Conservation (phyloP, 768 basidiomycete genomes). For the Suillus subalutaceus region DNA sequence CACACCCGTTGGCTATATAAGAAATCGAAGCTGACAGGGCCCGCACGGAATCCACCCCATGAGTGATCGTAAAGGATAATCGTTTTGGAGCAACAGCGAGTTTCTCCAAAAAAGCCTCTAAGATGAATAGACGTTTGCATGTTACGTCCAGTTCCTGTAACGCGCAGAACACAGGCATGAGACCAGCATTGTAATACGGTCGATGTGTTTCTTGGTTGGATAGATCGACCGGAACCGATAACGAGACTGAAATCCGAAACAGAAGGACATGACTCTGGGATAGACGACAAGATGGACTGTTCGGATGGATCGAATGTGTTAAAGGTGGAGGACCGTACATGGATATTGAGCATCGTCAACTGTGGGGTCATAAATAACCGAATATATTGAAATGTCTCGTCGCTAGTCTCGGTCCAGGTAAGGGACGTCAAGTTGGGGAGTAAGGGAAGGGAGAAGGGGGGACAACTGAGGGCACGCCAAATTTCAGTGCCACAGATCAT, state of each 20-base stretch:
- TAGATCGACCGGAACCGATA: too few relatives aligned
- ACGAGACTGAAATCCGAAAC: background rate
- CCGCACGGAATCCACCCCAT: too few relatives aligned
- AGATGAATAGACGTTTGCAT: background rate
- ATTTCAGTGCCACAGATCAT: background rate
- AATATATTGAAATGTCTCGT: too few relatives aligned
- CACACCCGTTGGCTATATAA: background rate
- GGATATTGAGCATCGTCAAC: background rate
- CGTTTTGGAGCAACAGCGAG: background rate
- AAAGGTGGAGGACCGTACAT: background rate
- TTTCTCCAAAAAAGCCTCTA: background rate
- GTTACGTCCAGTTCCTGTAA: background rate
- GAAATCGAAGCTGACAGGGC: background rate
- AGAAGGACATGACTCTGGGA: background rate
- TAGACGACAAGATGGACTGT: background rate
- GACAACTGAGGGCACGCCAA: background rate
- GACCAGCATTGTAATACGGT: background rate
- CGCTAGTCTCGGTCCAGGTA: background rate
- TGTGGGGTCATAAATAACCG: background rate
- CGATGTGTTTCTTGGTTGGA: background rate
- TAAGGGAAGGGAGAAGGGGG: background rate
- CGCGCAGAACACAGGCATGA: background rate
- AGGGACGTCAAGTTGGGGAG: background rate
- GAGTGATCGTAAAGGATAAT: background rate
- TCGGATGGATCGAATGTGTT: background rate